Evolutionary conservation across 805 yeast genomes (phyloP).

Genomic region (Isabelozyma pseudorhagii): DNA sequence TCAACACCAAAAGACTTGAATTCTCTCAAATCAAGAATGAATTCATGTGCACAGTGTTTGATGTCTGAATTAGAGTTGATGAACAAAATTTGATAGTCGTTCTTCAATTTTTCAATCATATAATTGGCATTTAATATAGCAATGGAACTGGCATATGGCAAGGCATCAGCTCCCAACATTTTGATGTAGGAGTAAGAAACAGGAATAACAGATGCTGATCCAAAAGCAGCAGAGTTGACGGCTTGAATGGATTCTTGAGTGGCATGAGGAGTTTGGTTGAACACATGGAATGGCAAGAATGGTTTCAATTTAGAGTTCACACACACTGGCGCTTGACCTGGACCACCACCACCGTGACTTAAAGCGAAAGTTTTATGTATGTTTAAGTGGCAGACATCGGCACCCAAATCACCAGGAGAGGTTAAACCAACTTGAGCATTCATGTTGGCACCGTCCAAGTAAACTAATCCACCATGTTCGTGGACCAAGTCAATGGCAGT

Average conservation of each 20-base stretch:
- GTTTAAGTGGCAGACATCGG: constrained; percentile 96
- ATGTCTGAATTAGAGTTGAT: constrained; percentile 49
- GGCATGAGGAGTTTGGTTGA: constrained; percentile 50
- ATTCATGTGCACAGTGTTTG: constrained; percentile 93
- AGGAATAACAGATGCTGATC: constrained; percentile 90
- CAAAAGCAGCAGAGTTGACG: constrained; percentile 92
- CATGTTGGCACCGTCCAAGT: constrained; percentile 98
- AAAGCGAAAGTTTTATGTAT: constrained; percentile 96
- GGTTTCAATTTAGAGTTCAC: constrained; percentile 78
- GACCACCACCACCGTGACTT: constrained; percentile 99
- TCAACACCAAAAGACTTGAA: constrained; percentile 80
- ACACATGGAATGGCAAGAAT: constrained; percentile 77
- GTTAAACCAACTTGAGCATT: constrained; percentile 98
- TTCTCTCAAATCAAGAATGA: constrained; percentile 85
- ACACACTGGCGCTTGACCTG: constrained; percentile 98
- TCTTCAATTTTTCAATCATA: constrained; percentile 76
- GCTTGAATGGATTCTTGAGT: constrained; percentile 59
- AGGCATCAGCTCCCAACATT: constrained; percentile 82
- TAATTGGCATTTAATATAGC: constrained; percentile 96
- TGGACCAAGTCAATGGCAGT: constrained; percentile 86
- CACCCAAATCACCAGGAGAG: constrained; percentile 96
- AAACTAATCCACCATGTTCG: constrained; percentile 87
- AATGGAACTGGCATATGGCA: constrained; percentile 81
- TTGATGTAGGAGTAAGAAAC: constrained; percentile 94
- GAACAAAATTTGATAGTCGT: constrained; percentile 74